Conservation (phyloP, 2,329 filamentous ascomycete species). For the Beauveria medogensis region DNA sequence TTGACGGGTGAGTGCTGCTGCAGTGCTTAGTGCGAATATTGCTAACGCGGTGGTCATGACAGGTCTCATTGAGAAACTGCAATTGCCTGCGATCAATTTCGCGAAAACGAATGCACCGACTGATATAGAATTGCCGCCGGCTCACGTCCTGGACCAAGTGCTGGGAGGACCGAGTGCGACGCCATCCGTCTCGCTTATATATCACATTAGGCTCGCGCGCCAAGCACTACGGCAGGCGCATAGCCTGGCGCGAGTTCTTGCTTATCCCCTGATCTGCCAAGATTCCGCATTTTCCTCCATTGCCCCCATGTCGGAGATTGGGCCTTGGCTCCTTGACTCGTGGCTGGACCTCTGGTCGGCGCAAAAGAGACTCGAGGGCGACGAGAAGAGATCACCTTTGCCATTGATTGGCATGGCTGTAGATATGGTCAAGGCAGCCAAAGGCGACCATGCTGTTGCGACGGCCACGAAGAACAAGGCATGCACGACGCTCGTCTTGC, state of each 20-base stretch:
- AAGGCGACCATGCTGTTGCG: slow-evolving; percentile 13
- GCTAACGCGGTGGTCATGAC: slow-evolving; percentile 12
- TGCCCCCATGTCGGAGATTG: slow-evolving; percentile 30
- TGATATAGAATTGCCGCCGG: slow-evolving; percentile 30
- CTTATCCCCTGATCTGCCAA: slow-evolving; percentile 30
- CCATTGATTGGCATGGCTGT: slow-evolving; percentile 30
- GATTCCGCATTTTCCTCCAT: slow-evolving; percentile 24
- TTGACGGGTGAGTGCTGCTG: slow-evolving; percentile 33
- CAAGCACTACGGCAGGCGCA: slow-evolving; percentile 40
- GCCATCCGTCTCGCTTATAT: slow-evolving; percentile 25
- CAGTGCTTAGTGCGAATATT: not conserved
- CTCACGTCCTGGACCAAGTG: slow-evolving; percentile 29
- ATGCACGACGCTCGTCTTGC: slow-evolving; percentile 30
- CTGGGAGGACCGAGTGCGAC: slow-evolving; percentile 16
- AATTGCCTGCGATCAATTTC: slow-evolving; percentile 22
- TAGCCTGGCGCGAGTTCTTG: slow-evolving; percentile 36
- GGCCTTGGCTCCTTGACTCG: slow-evolving; percentile 43
- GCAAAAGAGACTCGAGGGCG: slow-evolving; percentile 29
- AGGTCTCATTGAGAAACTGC: slow-evolving; percentile 28
- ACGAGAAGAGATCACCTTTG: slow-evolving; percentile 24
- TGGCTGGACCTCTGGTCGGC: slow-evolving; percentile 34
- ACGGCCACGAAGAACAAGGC: slow-evolving; percentile 27
- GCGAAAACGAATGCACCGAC: slow-evolving; percentile 21
- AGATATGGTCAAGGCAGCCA: slow-evolving; percentile 22
- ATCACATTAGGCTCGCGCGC: slow-evolving; percentile 29